A percentile compares a stretch with the other conserved stretches of the same genome.
Conservation (phyloP, 768 basidiomycete species). For the Boletellus emodensis region DNA sequence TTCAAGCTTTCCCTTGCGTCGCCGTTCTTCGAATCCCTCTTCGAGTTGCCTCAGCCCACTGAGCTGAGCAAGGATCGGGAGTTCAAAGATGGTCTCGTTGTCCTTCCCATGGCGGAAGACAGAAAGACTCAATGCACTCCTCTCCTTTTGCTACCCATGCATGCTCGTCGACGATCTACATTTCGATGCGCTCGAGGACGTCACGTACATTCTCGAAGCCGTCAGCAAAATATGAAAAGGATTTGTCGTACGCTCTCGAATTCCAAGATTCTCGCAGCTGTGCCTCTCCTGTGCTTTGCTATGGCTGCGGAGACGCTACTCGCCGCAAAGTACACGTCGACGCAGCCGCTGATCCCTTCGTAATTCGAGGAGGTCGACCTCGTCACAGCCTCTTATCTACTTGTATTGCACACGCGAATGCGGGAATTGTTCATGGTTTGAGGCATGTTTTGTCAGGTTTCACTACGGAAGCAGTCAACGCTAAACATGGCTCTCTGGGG, state of each 20-base stretch:
- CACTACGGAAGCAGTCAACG: conserved; percentile 7
- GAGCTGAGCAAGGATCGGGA: conserved; percentile 8
- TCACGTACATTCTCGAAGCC: conserved; percentile 5
- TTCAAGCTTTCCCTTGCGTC: conserved; percentile 33
- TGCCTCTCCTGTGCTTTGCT: conserved; percentile 30
- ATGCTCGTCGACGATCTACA: conserved; percentile 22
- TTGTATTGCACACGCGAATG: conserved; percentile 20
- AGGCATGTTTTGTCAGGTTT: conserved; percentile 9
- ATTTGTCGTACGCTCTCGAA: conserved; percentile 15
- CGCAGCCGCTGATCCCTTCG: conserved; percentile 21
- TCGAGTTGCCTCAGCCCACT: conserved; percentile 26
- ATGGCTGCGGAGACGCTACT: conserved; percentile 27
- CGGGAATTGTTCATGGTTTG: conserved; percentile 1
- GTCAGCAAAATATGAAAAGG: conserved; percentile 16
- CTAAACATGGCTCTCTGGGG: conserved; percentile 7
- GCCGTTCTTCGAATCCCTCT: conserved; percentile 32
- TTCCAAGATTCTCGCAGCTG: conserved; percentile 17
- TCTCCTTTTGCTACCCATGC: conserved; percentile 25
- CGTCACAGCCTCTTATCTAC: conserved; percentile 25
- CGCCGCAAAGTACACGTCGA: conserved; percentile 29
- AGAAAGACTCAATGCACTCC: conserved; percentile 20
- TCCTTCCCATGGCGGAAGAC: conserved; percentile 19
- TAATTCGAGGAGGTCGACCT: conserved; percentile 27
- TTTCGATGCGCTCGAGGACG: conserved; percentile 9
- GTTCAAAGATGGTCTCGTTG: conserved; percentile 14